Evolutionary conservation across 2,329 filamentous ascomycete genomes (phyloP), one percentile per base, ranked within the genome.

Genomic region (Aspergillus cejpii): DNA sequence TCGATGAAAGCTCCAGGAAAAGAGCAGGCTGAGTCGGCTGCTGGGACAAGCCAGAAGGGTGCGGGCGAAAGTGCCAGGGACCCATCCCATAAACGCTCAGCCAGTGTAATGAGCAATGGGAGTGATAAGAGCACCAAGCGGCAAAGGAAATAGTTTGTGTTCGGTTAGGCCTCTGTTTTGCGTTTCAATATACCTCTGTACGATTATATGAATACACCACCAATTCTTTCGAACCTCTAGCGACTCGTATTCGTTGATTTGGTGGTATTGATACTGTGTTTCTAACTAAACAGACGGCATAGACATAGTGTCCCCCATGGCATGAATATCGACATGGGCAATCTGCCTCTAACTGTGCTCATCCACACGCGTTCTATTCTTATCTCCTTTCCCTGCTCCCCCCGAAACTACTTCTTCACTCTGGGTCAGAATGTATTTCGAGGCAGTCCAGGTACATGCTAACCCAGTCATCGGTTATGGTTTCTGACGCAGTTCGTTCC

Each of bases 21-120:
- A 39, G 49, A 41, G 17, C 40, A 31, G 6, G 21, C 37, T 24
- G 43, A 51, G 33, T 23, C 38, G 8, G 45, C 20, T 28, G 40
- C 26, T 8, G 34, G 20, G 4, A 23, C 31, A n/a, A 37, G 37
- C 6, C 41, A 47, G 24, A 42, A 47, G 24, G 17, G 7, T 12
- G 11, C 31, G 1, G 52, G 44, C 39, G 39, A 39, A 7, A 40
- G 37, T 21, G 31, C 49, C 27, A 43, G 50, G 26, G 56, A 48
- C 11, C 23, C 23, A 15, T 54, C 51, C 10, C 83, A 85, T 52
- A 94, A 94, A 71, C 78, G 88, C 47, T 92, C 87, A 62, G 87
- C 87, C 1, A 94, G 87, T 63, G 86, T 89, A 24, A 64, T 94
- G 42, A 91, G 86, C 63, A 72, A 74, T 12, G 70, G 71, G 5